A percentile compares a stretch with the other conserved stretches of the same genome.
These are phyloP conservation scores for Kappamyces sp. DNA, from an alignment of 192 early-diverging fungal species.

Conservation along the genomic window DNA sequence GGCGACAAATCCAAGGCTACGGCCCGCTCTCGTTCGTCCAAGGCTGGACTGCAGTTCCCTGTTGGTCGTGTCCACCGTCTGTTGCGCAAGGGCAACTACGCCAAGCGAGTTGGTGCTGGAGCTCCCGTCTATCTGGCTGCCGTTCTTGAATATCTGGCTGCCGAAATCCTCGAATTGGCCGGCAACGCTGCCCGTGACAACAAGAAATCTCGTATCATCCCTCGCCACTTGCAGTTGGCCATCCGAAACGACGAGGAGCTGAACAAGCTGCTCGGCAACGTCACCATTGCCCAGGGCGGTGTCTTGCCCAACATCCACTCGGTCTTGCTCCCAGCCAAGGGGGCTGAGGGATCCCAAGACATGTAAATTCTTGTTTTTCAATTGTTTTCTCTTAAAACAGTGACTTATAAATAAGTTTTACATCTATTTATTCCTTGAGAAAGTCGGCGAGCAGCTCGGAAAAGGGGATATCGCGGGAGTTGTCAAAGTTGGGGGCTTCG, in stretches of 20 bases:
- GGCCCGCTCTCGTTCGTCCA: constrained; percentile 74
- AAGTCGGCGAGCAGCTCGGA: too few relatives aligned
- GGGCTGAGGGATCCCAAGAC: too few relatives aligned
- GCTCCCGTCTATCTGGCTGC: constrained; percentile 94
- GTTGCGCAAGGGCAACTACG: constrained; percentile 90
- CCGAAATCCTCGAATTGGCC: constrained; percentile 94
- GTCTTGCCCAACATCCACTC: constrained; percentile 86
- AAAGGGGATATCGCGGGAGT: too few relatives aligned
- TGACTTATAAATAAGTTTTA: too few relatives aligned
- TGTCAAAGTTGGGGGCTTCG: too few relatives aligned
- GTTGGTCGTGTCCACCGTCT: constrained; percentile 96
- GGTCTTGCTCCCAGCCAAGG: constrained; percentile 77
- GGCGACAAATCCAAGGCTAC: constrained; percentile 21
- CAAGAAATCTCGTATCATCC: constrained; percentile 94
- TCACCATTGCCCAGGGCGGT: constrained; percentile 92
- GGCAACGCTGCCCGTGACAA: constrained; percentile 93
- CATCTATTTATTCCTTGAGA: too few relatives aligned
- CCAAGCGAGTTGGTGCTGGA: constrained; percentile 85
- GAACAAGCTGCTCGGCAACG: constrained; percentile 83
- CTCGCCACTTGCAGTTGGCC: constrained; percentile 89
- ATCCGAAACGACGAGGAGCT: constrained; percentile 95
- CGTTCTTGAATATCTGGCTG: constrained; percentile 91
- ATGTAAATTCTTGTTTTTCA: too few relatives aligned
- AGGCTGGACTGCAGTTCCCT: constrained; percentile 94
- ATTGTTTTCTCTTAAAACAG: too few relatives aligned